Conservation (phyloP, 768 basidiomycete species). For the Chlorophyllum brunneum region DNA sequence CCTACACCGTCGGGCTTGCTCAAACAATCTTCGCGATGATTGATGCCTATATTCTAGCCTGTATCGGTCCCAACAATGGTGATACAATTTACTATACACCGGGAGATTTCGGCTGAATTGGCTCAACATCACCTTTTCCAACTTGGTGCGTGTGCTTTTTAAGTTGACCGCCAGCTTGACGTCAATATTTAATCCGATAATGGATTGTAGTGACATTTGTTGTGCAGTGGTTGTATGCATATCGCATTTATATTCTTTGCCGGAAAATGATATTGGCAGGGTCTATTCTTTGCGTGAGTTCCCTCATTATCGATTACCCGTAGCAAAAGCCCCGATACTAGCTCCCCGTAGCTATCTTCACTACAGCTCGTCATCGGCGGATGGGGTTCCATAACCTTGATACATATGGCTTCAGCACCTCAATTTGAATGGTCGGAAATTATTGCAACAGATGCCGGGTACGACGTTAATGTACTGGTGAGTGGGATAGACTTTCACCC, state of each 20-base stretch:
- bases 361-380: conserved; percentile 1
- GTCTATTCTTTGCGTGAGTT: background rate
- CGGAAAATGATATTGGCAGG: background rate
- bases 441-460: background rate
- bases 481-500: background rate
- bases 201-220: background rate
- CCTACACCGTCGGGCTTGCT: background rate
- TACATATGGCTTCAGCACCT: background rate
- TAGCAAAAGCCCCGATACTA: background rate
- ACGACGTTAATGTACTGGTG: background rate
- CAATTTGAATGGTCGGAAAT: background rate
- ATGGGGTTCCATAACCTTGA: background rate
- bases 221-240: conserved; percentile 1
- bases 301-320: no score
- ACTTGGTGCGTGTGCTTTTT: background rate
- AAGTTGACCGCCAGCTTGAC: no score
- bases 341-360: background rate
- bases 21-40: background rate
- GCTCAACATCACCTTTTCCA: conserved; percentile 1
- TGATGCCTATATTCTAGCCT: background rate
- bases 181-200: no score
- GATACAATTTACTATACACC: background rate
- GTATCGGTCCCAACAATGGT: background rate
- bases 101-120: conserved; percentile 1
- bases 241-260: background rate